These are phyloP conservation scores for Lepidium didymum DNA, from an alignment of 345 rosid genomes.

Conservation along the genomic window DNA sequence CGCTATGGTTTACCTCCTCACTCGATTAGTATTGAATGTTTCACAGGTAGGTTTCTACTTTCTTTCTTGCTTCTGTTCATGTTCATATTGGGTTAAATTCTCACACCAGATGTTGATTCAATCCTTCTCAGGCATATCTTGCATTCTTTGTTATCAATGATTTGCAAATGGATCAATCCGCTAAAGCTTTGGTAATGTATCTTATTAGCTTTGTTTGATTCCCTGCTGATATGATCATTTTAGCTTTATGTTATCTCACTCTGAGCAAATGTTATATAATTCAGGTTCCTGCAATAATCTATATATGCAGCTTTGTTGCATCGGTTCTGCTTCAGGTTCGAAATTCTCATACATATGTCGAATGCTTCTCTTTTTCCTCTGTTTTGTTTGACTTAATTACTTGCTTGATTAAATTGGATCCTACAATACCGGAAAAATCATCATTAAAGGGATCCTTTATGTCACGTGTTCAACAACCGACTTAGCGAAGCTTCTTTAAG, in stretches of 20 bases:
- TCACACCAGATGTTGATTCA: conserved; percentile 17
- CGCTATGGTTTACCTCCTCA: conserved; percentile 77
- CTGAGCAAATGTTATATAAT: conserved; percentile 1
- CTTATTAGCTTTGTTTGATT: background rate
- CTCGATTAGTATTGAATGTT: conserved; percentile 80
- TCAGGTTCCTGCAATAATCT: conserved; percentile 92
- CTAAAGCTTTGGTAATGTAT: conserved; percentile 81
- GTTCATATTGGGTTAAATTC: background rate
- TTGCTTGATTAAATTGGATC: no score
- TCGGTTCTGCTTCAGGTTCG: conserved; percentile 78
- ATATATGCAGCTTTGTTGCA: conserved; percentile 73
- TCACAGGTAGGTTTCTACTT: conserved; percentile 60
- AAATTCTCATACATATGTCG: background rate
- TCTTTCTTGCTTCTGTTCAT: background rate
- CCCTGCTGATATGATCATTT: background rate
- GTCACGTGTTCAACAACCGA: no score
- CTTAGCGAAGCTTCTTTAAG: no score
- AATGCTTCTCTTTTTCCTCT: background rate
- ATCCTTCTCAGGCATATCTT: conserved; percentile 65
- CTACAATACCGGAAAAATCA: no score
- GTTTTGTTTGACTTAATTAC: background rate
- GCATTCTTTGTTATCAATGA: conserved; percentile 88
- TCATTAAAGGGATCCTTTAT: no score
- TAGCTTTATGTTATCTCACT: background rate
- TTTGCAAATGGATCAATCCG: conserved; percentile 69